Base-by-base conservation (phyloP, 495 filamentous ascomycete species). In the Aspergillus indologenus region DNA sequence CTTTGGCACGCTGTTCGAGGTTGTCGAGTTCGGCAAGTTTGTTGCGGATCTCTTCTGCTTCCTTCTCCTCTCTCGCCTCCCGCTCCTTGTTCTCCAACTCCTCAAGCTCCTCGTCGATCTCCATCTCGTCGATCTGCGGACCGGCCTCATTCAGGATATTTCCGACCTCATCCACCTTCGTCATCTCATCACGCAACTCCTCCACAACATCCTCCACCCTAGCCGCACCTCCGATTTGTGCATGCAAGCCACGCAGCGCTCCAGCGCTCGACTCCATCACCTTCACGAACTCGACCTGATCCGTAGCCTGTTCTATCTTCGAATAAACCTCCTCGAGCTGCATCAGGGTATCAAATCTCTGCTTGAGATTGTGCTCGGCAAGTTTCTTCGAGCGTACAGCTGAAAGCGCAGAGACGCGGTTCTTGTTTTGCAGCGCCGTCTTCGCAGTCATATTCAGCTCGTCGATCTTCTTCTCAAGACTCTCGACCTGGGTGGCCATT, bases 101-200 rank as follows among this genome's bases (percentile, higher is more conserved):
- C 63, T 89, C 86, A 24, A 97, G 79, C 77, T 96, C 94, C 45
- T 92, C 90, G 57, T 96, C 92, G 53, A 97, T 85, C 70, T 94
- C 92, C 18, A 65, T 76, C 68, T 96, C 94, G 67, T 96, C 92
- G 53, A 92, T 79, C 17, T 78, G 79, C 12, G 73, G 79, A 22
- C 65, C 75, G 15, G 69, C 74, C 64, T 92, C 89, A 22, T 84
- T 84, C 58, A 96, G 84, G 46, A 90, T 85, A 60, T 77, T 81
- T 51, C 86, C 85, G 22, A 98, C 82, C 73, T 96, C 95, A 64
- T 96, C 91, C 34, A 88, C 88, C 65, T 83, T 85, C 44, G 73
- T 79, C 84, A 92, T 95, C 76, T 96, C 86, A 59, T 94, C 87
- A 19, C 85, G 79, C 61, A 97, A 70, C 19, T 79, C 75, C 56